These are phyloP conservation scores for Hypoxylon subgilvum DNA, from an alignment of 495 filamentous ascomycete species.

Conservation along the genomic window DNA sequence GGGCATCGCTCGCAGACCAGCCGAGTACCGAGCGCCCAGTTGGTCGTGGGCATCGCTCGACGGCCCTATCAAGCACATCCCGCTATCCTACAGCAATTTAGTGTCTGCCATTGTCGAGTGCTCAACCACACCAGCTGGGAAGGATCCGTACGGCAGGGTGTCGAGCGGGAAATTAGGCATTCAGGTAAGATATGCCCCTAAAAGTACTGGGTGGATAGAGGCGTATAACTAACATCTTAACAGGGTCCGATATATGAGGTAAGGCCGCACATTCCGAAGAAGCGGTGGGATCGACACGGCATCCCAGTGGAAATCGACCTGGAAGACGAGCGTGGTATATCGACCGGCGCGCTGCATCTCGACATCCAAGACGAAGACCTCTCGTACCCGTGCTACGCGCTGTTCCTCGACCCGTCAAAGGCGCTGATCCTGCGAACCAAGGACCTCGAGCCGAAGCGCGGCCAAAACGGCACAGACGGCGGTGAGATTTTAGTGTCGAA, in stretches of 20 bases:
- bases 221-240: background rate
- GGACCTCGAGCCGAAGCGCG: slow-evolving; percentile 9
- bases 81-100: slow-evolving; percentile 15
- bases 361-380: slow-evolving; percentile 15
- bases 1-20: slow-evolving; percentile 2
- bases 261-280: slow-evolving; percentile 13
- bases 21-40: slow-evolving; percentile 11
- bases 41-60: slow-evolving; percentile 25
- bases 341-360: slow-evolving; percentile 16
- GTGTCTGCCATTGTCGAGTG: slow-evolving; percentile 6
- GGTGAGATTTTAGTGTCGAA: background rate
- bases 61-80: slow-evolving; percentile 18
- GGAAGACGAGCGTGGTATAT: slow-evolving; percentile 21
- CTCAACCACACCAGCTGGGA: slow-evolving; percentile 2
- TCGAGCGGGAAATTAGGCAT: slow-evolving; percentile 20
- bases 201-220: background rate
- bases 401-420: slow-evolving; percentile 25
- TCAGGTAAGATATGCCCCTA: slow-evolving; percentile 11
- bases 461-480: slow-evolving; percentile 2
- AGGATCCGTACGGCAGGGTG: slow-evolving; percentile 16
- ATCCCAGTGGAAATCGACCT: slow-evolving; percentile 26
- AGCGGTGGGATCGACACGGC: slow-evolving; percentile 20
- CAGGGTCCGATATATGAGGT: slow-evolving; percentile 21
- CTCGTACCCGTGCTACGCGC: slow-evolving; percentile 22
- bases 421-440: slow-evolving; percentile 21